Evolutionary conservation across 2,329 filamentous ascomycete species (phyloP).

Genomic region (Penicillium capsulatum): DNA sequence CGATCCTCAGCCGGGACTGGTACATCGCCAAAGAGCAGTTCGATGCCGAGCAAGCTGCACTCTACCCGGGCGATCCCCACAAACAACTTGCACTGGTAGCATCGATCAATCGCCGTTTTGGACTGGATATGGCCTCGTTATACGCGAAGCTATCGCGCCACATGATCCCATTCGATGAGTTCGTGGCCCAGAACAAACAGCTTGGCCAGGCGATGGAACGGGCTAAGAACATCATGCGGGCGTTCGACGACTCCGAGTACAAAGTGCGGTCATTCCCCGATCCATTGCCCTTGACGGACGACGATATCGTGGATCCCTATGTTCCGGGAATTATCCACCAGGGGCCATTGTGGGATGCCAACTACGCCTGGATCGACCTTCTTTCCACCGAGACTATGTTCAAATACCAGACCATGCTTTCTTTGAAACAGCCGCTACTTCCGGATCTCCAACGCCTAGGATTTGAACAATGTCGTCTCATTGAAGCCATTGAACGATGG

Average conservation of each 20-base stretch:
- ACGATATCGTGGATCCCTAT: constrained; percentile 72
- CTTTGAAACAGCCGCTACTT: constrained; percentile 49
- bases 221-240: constrained; percentile 53
- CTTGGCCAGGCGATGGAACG: constrained; percentile 45
- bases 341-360: constrained; percentile 68
- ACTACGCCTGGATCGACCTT: constrained; percentile 71
- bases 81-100: constrained; percentile 66
- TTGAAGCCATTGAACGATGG: constrained; percentile 72
- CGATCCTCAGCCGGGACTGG: constrained; percentile 73
- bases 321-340: constrained; percentile 64
- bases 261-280: constrained; percentile 62
- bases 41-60: constrained; percentile 55
- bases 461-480: constrained; percentile 68
- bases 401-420: constrained; percentile 64
- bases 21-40: constrained; percentile 62
- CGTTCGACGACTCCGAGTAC: constrained; percentile 58
- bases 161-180: constrained; percentile 62
- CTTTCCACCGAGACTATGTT: constrained; percentile 77
- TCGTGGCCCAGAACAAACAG: constrained; percentile 57
- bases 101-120: constrained; percentile 65
- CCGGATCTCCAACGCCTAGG: constrained; percentile 60
- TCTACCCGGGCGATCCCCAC: constrained; percentile 59
- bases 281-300: constrained; percentile 49
- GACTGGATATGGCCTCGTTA: constrained; percentile 73
- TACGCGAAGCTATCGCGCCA: constrained; percentile 65